Evolutionary conservation across 2,329 filamentous ascomycete species (phyloP).

Genomic region (Talaromyces sp.): DNA sequence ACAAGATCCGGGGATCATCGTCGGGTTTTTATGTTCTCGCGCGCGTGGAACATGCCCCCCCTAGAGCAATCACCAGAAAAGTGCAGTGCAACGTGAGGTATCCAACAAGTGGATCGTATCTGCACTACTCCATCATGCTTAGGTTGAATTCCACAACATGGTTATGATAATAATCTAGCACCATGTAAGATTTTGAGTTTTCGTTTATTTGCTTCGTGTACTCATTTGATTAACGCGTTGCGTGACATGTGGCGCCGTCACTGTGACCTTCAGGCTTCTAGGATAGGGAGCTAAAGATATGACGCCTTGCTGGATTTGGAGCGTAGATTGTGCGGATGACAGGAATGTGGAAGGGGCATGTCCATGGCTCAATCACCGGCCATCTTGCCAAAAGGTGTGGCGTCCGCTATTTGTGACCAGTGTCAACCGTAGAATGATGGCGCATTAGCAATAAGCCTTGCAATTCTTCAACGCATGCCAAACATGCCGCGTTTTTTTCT

Average conservation of each 20-base stretch:
- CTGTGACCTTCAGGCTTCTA: background rate
- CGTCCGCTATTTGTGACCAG: background rate
- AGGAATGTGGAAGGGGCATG: background rate
- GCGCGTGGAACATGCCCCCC: background rate
- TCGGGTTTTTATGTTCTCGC: background rate
- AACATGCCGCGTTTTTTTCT: background rate
- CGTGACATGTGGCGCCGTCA: background rate
- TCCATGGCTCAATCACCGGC: background rate
- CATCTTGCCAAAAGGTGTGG: background rate
- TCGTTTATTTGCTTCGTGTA: background rate
- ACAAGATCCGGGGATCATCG: background rate
- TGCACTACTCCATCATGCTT: background rate
- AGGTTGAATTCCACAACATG: background rate
- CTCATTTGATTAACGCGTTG: background rate
- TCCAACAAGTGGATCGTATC: background rate
- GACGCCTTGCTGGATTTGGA: background rate
- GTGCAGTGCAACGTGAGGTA: background rate
- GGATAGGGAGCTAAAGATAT: background rate
- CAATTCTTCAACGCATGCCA: background rate
- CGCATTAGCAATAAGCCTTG: background rate
- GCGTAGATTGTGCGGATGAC: background rate
- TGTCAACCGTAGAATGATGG: background rate
- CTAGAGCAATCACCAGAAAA: background rate
- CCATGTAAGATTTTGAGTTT: background rate
- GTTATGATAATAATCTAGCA: background rate